Base-by-base conservation (phyloP, 2,329 filamentous ascomycete species). In the Elsinoe arachidis region DNA sequence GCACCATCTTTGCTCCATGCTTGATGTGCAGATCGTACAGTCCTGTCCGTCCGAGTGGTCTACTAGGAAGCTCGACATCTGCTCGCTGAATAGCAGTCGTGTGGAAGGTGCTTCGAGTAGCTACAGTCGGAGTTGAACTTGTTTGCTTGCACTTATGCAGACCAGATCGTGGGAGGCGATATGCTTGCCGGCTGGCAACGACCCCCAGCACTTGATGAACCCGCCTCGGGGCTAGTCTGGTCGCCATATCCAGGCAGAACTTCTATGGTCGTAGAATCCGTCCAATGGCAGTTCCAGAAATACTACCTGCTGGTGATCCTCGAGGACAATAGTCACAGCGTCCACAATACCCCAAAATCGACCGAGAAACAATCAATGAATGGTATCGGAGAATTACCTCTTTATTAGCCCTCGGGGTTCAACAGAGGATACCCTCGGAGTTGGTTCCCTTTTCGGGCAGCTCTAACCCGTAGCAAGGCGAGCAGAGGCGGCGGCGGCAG, bases 1-100 rank as follows among this genome's bases (percentile, higher is more conserved):
- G 88, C 52, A 96, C 92, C 83, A 97, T 93, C 76, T 95, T 96
- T 63, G 81, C 93, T 64, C 89, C 89, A 68, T 88, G 78, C 59
- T 82, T 79, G 61, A 91, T 67, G 71, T 95, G 88, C 19, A 95
- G 76, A 65, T 90, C 84, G 72, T 92, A 87, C 19, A 96, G 78
- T 26, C 86, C 84, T 2, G 89, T 95, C 73, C 80, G 85, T 5
- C 63, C 65, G 72, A 76, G 62, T 81, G 75, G 33, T 38, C 49
- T 56, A 37, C 38, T 44, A 2, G 54, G 33, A n/a, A 49, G 12
- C 17, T 70, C 67, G 5, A 61, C 41, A 56, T 41, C 56, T 54
- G 56, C 46, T 21, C 35, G 34, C 38, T 37, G 26, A 10, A 35
- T 26, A 21, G 46, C 14, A 23, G 54, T 35, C 7, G 23, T 56